phyloP scores from a whole-genome alignment of 768 basidiomycete genomes.

The Megacollybia marginata region DNA sequence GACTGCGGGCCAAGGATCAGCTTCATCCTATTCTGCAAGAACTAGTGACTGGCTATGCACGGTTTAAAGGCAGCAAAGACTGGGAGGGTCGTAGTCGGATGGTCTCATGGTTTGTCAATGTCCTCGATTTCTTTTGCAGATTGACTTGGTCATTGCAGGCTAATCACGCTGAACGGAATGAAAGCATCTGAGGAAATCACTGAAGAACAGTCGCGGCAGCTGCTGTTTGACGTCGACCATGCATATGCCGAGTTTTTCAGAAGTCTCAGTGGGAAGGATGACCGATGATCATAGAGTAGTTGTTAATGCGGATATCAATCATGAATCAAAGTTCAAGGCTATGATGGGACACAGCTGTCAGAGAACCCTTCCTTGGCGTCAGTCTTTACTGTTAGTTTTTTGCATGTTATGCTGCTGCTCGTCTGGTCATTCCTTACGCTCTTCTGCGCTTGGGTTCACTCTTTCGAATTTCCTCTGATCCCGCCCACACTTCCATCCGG shows the following conservation, averaged over 20 bases:
- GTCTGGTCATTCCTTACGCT: too few relatives aligned
- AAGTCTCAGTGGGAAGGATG: constrained; percentile 40
- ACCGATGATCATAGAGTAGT: too few relatives aligned
- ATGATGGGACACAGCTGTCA: too few relatives aligned
- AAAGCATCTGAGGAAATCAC: constrained; percentile 94
- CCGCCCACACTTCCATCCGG: too few relatives aligned
- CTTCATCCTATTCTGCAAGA: constrained; percentile 92
- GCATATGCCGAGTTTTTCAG: constrained; percentile 93
- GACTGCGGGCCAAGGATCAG: constrained; percentile 94
- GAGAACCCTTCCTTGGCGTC: too few relatives aligned
- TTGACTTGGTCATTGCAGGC: constrained; percentile 37
- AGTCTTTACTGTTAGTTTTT: too few relatives aligned
- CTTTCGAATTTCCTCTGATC: too few relatives aligned
- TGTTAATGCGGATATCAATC: too few relatives aligned
- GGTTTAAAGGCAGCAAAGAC: constrained; percentile 91
- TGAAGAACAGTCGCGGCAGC: constrained; percentile 92
- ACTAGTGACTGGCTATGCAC: constrained; percentile 88
- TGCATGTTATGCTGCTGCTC: too few relatives aligned
- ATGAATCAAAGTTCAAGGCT: too few relatives aligned
- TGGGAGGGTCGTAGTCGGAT: constrained; percentile 95
- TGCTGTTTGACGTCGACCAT: constrained; percentile 95
- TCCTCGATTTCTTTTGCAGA: neutral
- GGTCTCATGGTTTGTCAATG: constrained; percentile 70
- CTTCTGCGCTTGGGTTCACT: too few relatives aligned
- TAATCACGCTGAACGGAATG: constrained; percentile 96